Conservation (phyloP, 805 yeast genomes). For the Starmerella lactis-condensi region DNA sequence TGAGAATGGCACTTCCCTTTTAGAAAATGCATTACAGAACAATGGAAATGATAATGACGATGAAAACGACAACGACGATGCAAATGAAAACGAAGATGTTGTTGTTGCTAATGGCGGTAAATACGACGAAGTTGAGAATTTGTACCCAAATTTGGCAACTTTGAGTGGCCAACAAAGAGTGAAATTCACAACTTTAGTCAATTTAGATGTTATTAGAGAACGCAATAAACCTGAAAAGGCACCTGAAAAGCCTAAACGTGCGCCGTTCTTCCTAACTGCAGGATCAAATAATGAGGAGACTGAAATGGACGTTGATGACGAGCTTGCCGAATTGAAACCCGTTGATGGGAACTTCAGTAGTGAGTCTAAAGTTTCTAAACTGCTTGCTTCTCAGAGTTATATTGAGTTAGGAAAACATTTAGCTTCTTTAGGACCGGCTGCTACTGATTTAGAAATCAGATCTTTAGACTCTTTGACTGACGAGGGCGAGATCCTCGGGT, state of each 20-base stretch:
- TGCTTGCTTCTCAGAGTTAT: slow-evolving; percentile 22
- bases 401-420: slow-evolving; percentile 36
- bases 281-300: slow-evolving; percentile 11
- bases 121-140: slow-evolving; percentile 29
- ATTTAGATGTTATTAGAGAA: slow-evolving; percentile 65
- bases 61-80: slow-evolving; percentile 22
- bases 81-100: slow-evolving; percentile 20
- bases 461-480: slow-evolving; percentile 51
- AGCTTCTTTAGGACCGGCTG: slow-evolving; percentile 49
- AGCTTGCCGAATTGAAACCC: slow-evolving; percentile 3
- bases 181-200: slow-evolving; percentile 58
- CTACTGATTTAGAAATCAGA: slow-evolving; percentile 70
- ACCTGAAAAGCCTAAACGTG: slow-evolving; percentile 62
- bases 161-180: slow-evolving; percentile 59
- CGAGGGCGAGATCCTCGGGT: slow-evolving; percentile 42
- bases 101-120: slow-evolving; percentile 22
- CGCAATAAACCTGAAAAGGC: slow-evolving; percentile 84
- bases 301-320: slow-evolving; percentile 3
- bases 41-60: slow-evolving; percentile 18
- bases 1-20: slow-evolving; percentile 47
- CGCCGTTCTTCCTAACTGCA: slow-evolving; percentile 52
- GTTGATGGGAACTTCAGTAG: slow-evolving; percentile 11
- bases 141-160: slow-evolving; percentile 40
- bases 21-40: slow-evolving; percentile 35
- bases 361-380: slow-evolving; percentile 10